Conservation (phyloP, 1,139 yeast genomes). For the Hyphopichia fennica region DNA sequence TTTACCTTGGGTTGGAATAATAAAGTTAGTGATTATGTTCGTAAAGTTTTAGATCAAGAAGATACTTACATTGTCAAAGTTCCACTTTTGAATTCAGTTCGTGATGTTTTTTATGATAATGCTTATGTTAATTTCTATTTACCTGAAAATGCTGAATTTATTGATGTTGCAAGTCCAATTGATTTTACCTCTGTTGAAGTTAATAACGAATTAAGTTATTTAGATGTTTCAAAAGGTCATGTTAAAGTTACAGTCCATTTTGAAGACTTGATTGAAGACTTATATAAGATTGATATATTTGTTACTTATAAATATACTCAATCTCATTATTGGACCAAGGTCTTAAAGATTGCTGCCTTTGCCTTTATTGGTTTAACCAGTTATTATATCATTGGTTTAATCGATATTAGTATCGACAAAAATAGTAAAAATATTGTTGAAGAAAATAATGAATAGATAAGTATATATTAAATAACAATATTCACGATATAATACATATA, state of each 20-base stretch:
- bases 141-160: slow-evolving; percentile 82
- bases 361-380: slow-evolving; percentile 63
- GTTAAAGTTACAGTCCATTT: slow-evolving; percentile 68
- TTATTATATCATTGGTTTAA: slow-evolving; percentile 48
- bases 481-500: not conserved
- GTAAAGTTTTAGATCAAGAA: slow-evolving; percentile 30
- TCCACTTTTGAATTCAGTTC: slow-evolving; percentile 74
- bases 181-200: slow-evolving; percentile 36
- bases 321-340: slow-evolving; percentile 58
- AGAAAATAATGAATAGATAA: not conserved
- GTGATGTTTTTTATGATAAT: slow-evolving; percentile 64
- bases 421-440: slow-evolving; percentile 1
- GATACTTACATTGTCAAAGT: slow-evolving; percentile 64
- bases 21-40: slow-evolving; percentile 54
- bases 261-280: slow-evolving; percentile 68
- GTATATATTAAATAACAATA: not conserved
- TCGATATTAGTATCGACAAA: slow-evolving; percentile 34
- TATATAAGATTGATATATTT: slow-evolving; percentile 55
- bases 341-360: slow-evolving; percentile 64
- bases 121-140: slow-evolving; percentile 65
- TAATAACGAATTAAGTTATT: slow-evolving; percentile 58
- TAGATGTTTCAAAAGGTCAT: slow-evolving; percentile 80
- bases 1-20: slow-evolving; percentile 93
- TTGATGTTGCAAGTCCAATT: slow-evolving; percentile 61
- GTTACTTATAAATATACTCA: slow-evolving; percentile 64